Evolutionary conservation across 176 grass and related monocot genomes (phyloP), one percentile per base, ranked within the genome.

Genomic region (Ensete ventricosum): DNA sequence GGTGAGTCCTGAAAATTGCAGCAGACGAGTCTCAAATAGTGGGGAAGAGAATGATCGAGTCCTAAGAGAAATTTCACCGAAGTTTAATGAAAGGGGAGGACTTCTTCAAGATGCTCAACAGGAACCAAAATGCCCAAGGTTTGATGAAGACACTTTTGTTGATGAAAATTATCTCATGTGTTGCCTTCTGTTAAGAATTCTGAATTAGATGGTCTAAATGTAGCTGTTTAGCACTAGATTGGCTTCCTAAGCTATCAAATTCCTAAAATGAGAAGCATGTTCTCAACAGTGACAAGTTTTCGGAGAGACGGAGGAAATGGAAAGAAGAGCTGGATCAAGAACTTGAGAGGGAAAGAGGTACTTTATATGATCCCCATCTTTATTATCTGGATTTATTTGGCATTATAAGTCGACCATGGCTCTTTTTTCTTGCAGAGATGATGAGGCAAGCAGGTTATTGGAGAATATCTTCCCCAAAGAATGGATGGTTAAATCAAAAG

Each of bases 301-400:
- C 88, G 22, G 90, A 98, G 54, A 98, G 69, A 71, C 87, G 87
- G 67, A 86, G 72, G 62, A 93, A 93, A 75, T 98, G 94, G 94
- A 93, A 90, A 89, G 90, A 98, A 82, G 94, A 98, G 67, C 80
- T 99, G 59, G 82, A 79, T 78, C 84, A 87, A 78, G 95, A 99
- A 82, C 90, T 94, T 76, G 88, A 93, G 79, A 91, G 82, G 74
- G 83, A 91, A 84, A 87, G 95, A 99, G 95, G 95, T 91, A 88
- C 12, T n/a, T 27, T 11, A 9, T 60, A 64, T 43, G 17, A 77
- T 53, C 58, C 16, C 14, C 22, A 73, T 72, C 19, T 52, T 54
- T 16, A 17, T 53, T 43, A 17, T 67, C 53, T 79, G 53, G 50
- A 53, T 70, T 51, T 29, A 1, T 54, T 57, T 79, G 54, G 22